phyloP scores from a whole-genome alignment of 2,329 filamentous ascomycete species.

The Sclerotinia nivalis region DNA sequence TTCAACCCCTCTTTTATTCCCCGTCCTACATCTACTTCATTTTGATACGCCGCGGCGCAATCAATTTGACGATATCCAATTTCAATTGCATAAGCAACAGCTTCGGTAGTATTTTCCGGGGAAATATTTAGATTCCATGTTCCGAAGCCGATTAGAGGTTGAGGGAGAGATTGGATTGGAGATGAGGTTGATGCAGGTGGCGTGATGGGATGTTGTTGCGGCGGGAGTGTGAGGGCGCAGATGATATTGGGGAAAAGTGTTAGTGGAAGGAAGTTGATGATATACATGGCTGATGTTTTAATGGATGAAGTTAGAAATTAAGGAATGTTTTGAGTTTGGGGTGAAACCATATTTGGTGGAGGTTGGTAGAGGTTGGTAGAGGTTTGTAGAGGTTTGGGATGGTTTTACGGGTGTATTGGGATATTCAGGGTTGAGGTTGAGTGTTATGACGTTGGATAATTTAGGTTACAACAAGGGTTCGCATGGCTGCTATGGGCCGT shows the following conservation, averaged over 20 bases:
- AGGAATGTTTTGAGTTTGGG: neutral
- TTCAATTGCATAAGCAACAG: conserved; percentile 29
- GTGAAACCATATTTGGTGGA: neutral
- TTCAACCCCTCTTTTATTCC: conserved; percentile 28
- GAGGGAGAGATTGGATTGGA: neutral
- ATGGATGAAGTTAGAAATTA: neutral
- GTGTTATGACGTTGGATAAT: too few species aligned
- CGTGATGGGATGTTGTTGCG: conserved; percentile 8
- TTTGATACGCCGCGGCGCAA: conserved; percentile 29
- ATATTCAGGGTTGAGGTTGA: too few species aligned
- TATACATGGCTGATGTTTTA: neutral
- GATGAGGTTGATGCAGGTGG: neutral
- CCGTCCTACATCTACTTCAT: conserved; percentile 31
- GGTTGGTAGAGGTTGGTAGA: too few species aligned
- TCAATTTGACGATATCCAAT: conserved; percentile 35
- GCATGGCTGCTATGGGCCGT: neutral
- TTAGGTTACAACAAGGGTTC: neutral
- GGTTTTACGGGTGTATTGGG: too few species aligned
- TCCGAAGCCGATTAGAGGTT: conserved; percentile 24
- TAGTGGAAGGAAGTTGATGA: neutral
- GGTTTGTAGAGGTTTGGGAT: neutral
- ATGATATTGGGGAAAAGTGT: neutral
- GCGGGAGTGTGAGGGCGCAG: neutral
- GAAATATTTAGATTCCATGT: conserved; percentile 22
- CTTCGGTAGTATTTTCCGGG: conserved; percentile 17